A percentile compares a stretch with the other conserved stretches of the same genome.
These are phyloP conservation scores for Trichoderma gracile DNA, from an alignment of 2,329 filamentous ascomycete species.

Conservation along the genomic window DNA sequence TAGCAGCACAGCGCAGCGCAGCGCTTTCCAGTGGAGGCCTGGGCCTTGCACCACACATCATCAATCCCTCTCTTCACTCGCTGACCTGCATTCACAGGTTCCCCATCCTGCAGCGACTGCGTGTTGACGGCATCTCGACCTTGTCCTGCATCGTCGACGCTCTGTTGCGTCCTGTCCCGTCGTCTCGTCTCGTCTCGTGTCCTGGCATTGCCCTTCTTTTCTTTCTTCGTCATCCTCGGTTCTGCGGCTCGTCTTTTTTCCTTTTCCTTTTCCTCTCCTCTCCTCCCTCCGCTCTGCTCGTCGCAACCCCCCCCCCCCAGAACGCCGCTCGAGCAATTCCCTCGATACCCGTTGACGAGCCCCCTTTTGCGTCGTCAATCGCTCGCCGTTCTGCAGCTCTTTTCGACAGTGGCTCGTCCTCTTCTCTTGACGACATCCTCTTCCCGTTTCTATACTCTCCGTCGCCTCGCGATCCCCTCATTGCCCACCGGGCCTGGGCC, in stretches of 20 bases:
- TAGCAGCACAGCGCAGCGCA: too few species aligned
- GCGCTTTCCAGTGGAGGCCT: neutral
- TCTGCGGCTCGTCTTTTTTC: neutral
- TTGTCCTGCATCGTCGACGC: slow-evolving; percentile 21
- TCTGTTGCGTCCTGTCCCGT: slow-evolving; percentile 1
- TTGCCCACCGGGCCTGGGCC: slow-evolving; percentile 3
- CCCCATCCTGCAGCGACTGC: slow-evolving; percentile 25
- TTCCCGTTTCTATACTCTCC: neutral
- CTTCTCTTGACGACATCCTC: neutral
- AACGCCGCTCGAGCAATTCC: slow-evolving; percentile 17
- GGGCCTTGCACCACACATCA: slow-evolving; percentile 24
- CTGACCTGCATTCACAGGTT: slow-evolving; percentile 25
- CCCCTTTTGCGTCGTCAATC: slow-evolving; percentile 22
- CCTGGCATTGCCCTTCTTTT: neutral
- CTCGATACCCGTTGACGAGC: slow-evolving; percentile 17
- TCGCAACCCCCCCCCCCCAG: neutral
- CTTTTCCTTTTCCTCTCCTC: neutral
- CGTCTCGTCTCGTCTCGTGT: too few species aligned
- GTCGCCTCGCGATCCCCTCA: slow-evolving; percentile 4
- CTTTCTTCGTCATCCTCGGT: slow-evolving; percentile 1
- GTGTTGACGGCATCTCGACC: slow-evolving; percentile 23
- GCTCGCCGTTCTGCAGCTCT: slow-evolving; percentile 12
- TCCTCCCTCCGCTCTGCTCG: neutral
- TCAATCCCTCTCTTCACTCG: slow-evolving; percentile 23
- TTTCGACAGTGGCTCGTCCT: neutral